These are phyloP conservation scores for Corrigiola litoralis DNA, from an alignment of 179 eudicot genomes.

Conservation along the genomic window DNA sequence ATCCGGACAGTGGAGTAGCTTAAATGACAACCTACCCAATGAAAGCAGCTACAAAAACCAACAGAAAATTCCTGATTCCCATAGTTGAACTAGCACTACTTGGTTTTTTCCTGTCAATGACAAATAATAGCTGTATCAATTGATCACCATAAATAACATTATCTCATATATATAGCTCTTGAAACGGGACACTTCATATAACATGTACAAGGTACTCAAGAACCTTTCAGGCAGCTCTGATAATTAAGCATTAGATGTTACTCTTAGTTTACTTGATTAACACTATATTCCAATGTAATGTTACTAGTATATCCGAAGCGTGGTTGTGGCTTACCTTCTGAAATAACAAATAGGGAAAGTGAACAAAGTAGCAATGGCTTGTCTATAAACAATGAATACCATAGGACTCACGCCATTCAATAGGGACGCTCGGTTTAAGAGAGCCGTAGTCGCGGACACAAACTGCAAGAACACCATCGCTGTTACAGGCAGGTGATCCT, in stretches of 20 bases:
- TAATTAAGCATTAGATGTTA: no score
- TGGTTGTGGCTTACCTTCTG: slow-evolving; percentile 20
- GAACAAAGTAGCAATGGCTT: slow-evolving; percentile 43
- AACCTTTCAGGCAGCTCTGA: no score
- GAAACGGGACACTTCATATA: no score
- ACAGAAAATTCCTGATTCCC: slow-evolving; percentile 38
- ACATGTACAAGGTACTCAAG: no score
- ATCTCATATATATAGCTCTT: no score
- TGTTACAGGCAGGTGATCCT: slow-evolving; percentile 36
- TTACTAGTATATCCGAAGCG: no score
- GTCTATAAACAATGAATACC: slow-evolving; percentile 60
- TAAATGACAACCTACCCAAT: no score
- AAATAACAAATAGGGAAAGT: slow-evolving; percentile 51
- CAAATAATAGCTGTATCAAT: not conserved
- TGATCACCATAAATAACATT: no score
- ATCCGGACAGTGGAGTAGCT: no score
- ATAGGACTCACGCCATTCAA: slow-evolving; percentile 42
- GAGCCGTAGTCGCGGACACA: slow-evolving; percentile 33
- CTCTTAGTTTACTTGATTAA: no score
- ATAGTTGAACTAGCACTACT: slow-evolving; percentile 14
- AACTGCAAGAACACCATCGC: slow-evolving; percentile 45
- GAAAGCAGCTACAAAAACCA: slow-evolving; percentile 43
- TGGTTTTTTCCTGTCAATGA: slow-evolving; percentile 24
- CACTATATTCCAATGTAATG: no score
- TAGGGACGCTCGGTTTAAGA: slow-evolving; percentile 40